phyloP scores from a whole-genome alignment of 2,329 filamentous ascomycete species.

The Trichoderma koningiopsis region DNA sequence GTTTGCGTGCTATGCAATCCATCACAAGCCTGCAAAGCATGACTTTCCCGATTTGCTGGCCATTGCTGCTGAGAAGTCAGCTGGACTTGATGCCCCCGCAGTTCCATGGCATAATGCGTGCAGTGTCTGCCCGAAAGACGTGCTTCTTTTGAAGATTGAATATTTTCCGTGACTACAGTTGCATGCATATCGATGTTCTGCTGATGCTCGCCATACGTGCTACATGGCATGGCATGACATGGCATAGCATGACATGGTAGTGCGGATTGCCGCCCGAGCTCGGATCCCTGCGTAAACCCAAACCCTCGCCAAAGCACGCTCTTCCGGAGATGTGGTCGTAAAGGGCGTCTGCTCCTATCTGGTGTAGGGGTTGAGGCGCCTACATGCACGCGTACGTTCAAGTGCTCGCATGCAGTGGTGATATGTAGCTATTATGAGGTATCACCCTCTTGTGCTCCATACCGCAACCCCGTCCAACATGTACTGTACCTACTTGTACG shows the following conservation, averaged over 20 bases:
- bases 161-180: conserved; percentile 19
- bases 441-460: neutral
- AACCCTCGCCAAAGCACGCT: conserved; percentile 14
- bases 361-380: neutral
- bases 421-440: neutral
- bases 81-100: conserved; percentile 20
- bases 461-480: neutral
- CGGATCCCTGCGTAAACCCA: conserved; percentile 19
- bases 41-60: conserved; percentile 1
- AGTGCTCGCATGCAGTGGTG: conserved; percentile 6
- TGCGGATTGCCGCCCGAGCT: conserved; percentile 14
- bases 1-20: conserved; percentile 11
- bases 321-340: neutral
- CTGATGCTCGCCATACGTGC: conserved; percentile 19
- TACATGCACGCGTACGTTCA: neutral
- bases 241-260: neutral
- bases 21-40: conserved; percentile 13
- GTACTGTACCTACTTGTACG: neutral
- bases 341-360: neutral
- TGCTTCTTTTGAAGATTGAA: neutral
- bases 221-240: conserved; percentile 18
- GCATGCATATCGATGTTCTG: conserved; percentile 21
- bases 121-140: neutral
- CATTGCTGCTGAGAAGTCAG: conserved; percentile 11
- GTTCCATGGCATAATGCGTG: neutral